Evolutionary conservation across 768 basidiomycete genomes (phyloP), one percentile per base, ranked within the genome.

Genomic region (Leccinum uliginosum): DNA sequence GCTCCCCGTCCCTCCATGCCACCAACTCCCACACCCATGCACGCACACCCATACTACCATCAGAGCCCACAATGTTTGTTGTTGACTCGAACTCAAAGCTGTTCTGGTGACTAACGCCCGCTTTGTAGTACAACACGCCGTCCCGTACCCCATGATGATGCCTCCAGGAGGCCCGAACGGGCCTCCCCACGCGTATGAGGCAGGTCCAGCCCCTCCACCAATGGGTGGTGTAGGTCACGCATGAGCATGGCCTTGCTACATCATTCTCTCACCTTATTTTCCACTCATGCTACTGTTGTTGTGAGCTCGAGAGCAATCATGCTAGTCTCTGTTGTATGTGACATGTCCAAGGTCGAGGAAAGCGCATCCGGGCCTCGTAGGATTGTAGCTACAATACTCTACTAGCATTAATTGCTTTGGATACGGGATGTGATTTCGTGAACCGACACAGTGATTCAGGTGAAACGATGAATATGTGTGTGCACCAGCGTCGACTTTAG

Each of bases 71-170:
- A 93, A 75, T 73, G 91, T 93, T 79, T 47, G 80, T 68, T 30
- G 30, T 49, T 14, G 48, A 72, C 55, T 64, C 52, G 3, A 10
- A 21, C 15, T 19, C 34, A 65, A 65, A 59, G 64, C 50, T 56
- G 57, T 55, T 53, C 49, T 64, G 50, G 51, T 62, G 54, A 71
- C 61, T 75, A 60, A 73, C 65, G 46, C 62, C 58, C 59, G 56
- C 55, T 62, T 66, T 53, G 0, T n/a, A 93, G 91, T 93, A 70
- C 85, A 86, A 72, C 91, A 92, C 64, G 89, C 91, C 32, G 83
- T 89, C 61, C 87, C 89, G 48, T 93, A 93, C 70, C 86, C 82
- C n/a, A 93, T 93, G 89, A 91, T 91, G 87, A 87, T 85, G 54
- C 88, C 87, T 54, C 86, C 86, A 14, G 84, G 86, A 50, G 81